Conservation (phyloP, 345 rosid genomes). For the Gossypium bickii region DNA sequence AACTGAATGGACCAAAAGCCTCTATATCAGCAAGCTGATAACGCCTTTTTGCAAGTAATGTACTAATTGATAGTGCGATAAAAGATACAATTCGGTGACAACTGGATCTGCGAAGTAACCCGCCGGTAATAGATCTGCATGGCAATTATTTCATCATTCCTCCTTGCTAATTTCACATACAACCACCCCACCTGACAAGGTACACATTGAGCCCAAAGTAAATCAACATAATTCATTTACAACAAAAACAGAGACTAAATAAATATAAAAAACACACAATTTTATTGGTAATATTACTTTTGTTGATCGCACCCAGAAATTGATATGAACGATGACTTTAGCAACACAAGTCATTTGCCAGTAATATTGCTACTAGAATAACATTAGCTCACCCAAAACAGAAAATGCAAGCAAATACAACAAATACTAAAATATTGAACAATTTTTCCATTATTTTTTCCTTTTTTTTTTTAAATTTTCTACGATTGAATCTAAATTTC, state of each 20-base stretch:
- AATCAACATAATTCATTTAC: not conserved
- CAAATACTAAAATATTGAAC: not conserved
- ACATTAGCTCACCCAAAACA: not conserved
- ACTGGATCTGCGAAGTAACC: slow-evolving; percentile 23
- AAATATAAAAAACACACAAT: not conserved
- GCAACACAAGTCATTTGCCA: too few species aligned
- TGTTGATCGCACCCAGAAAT: too few species aligned
- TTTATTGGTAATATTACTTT: not conserved
- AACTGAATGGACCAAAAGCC: slow-evolving; percentile 24
- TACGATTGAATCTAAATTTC: not conserved
- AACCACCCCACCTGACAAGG: slow-evolving; percentile 7
- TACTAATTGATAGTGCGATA: slow-evolving; percentile 17
- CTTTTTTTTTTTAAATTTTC: too few species aligned
- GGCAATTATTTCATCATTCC: slow-evolving; percentile 25
- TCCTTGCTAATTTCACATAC: slow-evolving; percentile 14
- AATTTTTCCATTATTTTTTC: too few species aligned
- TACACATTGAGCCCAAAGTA: slow-evolving; percentile 1
- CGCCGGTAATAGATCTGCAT: slow-evolving; percentile 30
- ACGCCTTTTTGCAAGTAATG: slow-evolving; percentile 19
- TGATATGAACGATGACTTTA: too few species aligned
- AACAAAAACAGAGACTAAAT: not conserved
- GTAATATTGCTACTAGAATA: not conserved
- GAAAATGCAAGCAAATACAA: not conserved
- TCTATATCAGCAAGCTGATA: slow-evolving; percentile 29
- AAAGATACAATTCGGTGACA: slow-evolving; percentile 24